These are phyloP conservation scores for Conticribra weissflogii DNA, from an alignment of 108 stramenopile species.

Conservation along the genomic window DNA sequence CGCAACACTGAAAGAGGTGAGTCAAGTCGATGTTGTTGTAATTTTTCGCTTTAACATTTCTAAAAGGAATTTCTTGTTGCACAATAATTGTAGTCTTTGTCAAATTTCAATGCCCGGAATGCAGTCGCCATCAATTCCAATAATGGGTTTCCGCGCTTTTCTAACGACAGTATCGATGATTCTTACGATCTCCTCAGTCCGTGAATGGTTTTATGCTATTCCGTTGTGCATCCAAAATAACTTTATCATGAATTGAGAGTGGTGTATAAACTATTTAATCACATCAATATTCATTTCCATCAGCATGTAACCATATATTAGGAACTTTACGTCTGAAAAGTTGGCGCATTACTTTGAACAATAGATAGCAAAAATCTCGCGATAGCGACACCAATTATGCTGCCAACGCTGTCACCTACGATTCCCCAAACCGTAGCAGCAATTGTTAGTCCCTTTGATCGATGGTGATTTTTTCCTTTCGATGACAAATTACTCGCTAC, in stretches of 20 bases:
- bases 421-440: constrained; percentile 27
- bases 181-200: constrained; percentile 29
- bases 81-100: constrained; percentile 11
- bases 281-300: too few species aligned
- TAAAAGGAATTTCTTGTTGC: too few species aligned
- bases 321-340: too few species aligned
- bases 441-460: constrained; percentile 18
- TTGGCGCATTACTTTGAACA: too few species aligned
- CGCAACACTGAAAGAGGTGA: constrained; percentile 55
- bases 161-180: constrained; percentile 9
- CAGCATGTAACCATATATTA: too few species aligned
- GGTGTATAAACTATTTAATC: too few species aligned
- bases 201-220: too few species aligned
- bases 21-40: too few species aligned
- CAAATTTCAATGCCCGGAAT: constrained; percentile 9
- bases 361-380: background rate
- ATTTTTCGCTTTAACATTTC: too few species aligned
- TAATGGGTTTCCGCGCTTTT: background rate
- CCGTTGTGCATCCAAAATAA: too few species aligned
- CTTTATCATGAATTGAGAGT: too few species aligned
- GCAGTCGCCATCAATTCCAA: background rate
- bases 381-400: constrained; percentile 7
- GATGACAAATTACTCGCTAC: constrained; percentile 19
- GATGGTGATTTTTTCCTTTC: background rate
- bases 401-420: constrained; percentile 12